A percentile compares a stretch with the other conserved stretches of the same genome.
phyloP scores from a whole-genome alignment of 305 asterid species.

The Caryopteris hybrid region DNA sequence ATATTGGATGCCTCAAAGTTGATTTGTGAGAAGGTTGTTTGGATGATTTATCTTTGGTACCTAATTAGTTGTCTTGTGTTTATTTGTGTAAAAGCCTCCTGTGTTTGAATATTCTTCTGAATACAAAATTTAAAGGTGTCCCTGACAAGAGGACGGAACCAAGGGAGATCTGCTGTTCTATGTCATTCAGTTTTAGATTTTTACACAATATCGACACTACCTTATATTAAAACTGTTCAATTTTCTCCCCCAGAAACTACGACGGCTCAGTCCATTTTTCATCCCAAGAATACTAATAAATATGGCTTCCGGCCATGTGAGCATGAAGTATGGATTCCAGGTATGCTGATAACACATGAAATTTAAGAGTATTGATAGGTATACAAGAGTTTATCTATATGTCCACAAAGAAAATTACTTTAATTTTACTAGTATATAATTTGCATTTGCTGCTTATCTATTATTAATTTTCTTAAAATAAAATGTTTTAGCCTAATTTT shows the following conservation, averaged over 20 bases:
- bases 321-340: constrained; percentile 97
- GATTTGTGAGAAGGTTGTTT: constrained; percentile 80
- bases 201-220: not conserved
- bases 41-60: constrained; percentile 4
- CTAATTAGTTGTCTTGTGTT: not conserved
- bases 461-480: not conserved
- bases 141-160: constrained; percentile 3
- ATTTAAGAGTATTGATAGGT: not conserved
- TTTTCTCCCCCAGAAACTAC: constrained; percentile 50
- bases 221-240: not conserved
- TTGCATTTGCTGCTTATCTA: not conserved
- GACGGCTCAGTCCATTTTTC: constrained; percentile 95
- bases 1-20: constrained; percentile 84
- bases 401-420: not conserved
- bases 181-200: constrained; percentile 7
- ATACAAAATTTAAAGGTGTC: constrained; percentile 10
- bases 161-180: not conserved
- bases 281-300: constrained; percentile 92
- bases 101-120: not conserved
- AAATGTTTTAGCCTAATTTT: not conserved
- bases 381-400: not conserved
- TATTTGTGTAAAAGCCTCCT: not conserved
- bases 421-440: not conserved
- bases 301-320: constrained; percentile 99
- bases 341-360: constrained; percentile 32